Evolutionary conservation across 2,329 filamentous ascomycete genomes (phyloP), one percentile per base, ranked within the genome.

Genomic region (Trichoderma hamatum): DNA sequence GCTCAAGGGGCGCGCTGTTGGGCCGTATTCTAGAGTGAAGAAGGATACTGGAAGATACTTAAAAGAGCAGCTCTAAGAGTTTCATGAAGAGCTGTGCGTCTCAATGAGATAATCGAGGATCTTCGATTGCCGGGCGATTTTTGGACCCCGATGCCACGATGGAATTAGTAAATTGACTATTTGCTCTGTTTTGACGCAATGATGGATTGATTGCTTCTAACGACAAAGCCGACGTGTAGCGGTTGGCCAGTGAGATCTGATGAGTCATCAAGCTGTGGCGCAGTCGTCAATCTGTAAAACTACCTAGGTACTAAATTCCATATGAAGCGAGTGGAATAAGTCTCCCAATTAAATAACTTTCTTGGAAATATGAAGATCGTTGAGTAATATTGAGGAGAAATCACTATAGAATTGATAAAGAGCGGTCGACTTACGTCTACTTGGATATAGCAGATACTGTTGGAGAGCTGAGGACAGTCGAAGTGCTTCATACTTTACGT

Each of bases 231-330:
- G 30, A 46, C 46, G 60, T 69, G 55, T 65, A 61, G 39, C 49
- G 67, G 36, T 65, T 61, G 43, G 55, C 34, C 14, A 58, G 39
- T n/a, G 52, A 43, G 34, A 24, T 7, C 3, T 43, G 71, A 71
- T 72, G 71, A 71, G 69, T 72, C 68, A 72, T 74, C 43, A 80
- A 63, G 11, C 26, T 68, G 66, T 75, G 70, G 69, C 68, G 58
- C 66, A 68, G 66, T 5, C 34, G 43, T 13, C 10, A 34, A 36
- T n/a, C 2, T 36, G 43, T 3, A 19, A 24, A 34, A 30, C 30
- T 30, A 7, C 34, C 32, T 5, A n/a, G n/a, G 59, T 34, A 9
- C 19, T 34, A 11, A n/a, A 19, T 63, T 26, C n/a, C 26, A 34
- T 30, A 21, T 11, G 11, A 49, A 9, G 43, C n/a, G 21, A 11